Evolutionary conservation across 768 basidiomycete species (phyloP).

Genomic region (Lactifluus piperatus): DNA sequence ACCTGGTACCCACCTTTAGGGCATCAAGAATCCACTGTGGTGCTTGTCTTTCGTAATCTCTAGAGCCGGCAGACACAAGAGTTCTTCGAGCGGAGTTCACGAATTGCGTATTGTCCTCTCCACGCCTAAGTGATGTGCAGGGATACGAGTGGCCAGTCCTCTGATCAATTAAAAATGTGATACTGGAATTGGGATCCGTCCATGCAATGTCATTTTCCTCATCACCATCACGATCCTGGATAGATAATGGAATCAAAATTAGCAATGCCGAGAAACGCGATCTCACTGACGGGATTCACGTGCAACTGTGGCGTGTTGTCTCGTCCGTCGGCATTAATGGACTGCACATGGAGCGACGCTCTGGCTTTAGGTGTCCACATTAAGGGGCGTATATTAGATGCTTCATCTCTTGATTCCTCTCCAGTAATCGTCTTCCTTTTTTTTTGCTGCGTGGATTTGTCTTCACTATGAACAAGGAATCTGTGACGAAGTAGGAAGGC

Average conservation of each 20-base stretch:
- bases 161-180: constrained; percentile 52
- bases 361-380: neutral
- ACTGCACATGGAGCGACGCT: neutral
- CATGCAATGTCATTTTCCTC: constrained; percentile 36
- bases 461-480: constrained; percentile 33
- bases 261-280: neutral
- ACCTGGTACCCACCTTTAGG: constrained; percentile 37
- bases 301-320: neutral
- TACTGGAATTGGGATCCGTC: constrained; percentile 55
- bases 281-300: constrained; percentile 1
- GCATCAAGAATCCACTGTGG: constrained; percentile 62
- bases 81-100: constrained; percentile 22
- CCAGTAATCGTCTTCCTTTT: constrained; percentile 33
- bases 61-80: neutral
- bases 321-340: neutral
- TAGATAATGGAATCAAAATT: neutral
- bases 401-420: neutral
- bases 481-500: constrained; percentile 57
- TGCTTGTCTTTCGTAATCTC: constrained; percentile 22
- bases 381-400: neutral
- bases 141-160: constrained; percentile 61
- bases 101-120: constrained; percentile 12
- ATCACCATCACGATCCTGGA: constrained; percentile 1
- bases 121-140: constrained; percentile 21
- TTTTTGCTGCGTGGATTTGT: constrained; percentile 39